Evolutionary conservation across 495 filamentous ascomycete genomes (phyloP).

Genomic region (Penicillium salamii): DNA sequence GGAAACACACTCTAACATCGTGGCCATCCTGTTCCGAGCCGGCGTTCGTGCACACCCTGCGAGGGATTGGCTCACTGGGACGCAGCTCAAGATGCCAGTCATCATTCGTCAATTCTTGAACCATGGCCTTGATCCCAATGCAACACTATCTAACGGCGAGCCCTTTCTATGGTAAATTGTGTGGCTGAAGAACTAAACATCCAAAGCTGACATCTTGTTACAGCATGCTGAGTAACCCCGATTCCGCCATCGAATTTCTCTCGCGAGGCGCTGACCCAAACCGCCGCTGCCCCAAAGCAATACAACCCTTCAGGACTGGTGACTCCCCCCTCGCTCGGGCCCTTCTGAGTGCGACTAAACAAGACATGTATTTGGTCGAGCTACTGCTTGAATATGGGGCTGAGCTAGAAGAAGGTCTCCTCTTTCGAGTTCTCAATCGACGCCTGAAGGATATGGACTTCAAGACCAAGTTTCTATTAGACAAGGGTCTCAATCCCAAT

Average conservation of each 20-base stretch:
- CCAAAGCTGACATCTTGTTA: too few relatives aligned
- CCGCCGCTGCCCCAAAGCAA: background rate
- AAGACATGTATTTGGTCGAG: constrained; percentile 1
- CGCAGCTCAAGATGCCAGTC: background rate
- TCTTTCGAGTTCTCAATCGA: constrained; percentile 7
- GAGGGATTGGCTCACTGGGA: constrained; percentile 1
- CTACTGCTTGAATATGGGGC: constrained; percentile 11
- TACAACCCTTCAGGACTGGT: background rate
- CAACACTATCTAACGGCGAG: constrained; percentile 62
- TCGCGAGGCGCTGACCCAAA: constrained; percentile 11
- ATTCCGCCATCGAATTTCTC: constrained; percentile 12
- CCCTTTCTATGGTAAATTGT: constrained; percentile 6
- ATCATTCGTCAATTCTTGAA: constrained; percentile 42
- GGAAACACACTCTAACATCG: too few relatives aligned
- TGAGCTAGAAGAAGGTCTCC: constrained; percentile 1
- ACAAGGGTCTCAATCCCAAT: constrained; percentile 16
- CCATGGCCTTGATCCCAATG: constrained; percentile 91
- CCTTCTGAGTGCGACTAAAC: background rate
- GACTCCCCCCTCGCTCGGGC: too few relatives aligned
- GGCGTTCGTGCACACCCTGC: constrained; percentile 2
- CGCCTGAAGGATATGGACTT: constrained; percentile 1
- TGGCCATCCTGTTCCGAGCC: constrained; percentile 5
- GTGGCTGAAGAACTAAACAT: too few relatives aligned
- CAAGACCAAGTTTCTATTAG: constrained; percentile 13
- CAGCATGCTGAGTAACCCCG: background rate